A percentile compares a stretch with the other conserved stretches of the same genome.
Evolutionary conservation across 768 basidiomycete species (phyloP).

Genomic region (Clathrus columnatus): DNA sequence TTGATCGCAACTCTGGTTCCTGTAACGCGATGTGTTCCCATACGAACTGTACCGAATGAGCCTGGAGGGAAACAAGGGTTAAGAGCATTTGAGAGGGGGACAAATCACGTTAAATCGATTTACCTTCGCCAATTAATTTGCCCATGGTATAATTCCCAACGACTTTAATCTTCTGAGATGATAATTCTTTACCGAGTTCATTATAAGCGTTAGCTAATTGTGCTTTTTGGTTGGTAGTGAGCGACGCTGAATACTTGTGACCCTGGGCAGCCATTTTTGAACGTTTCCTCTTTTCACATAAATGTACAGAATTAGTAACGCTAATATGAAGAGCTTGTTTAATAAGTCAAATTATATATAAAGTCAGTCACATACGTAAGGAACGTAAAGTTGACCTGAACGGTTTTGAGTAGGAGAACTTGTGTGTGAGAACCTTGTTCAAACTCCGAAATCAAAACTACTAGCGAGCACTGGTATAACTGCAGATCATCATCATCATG

Average conservation of each 20-base stretch:
- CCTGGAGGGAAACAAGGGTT: slow-evolving; percentile 36
- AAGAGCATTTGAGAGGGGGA: slow-evolving; percentile 13
- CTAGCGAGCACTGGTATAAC: no score
- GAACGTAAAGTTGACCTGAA: slow-evolving; percentile 9
- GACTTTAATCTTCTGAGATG: slow-evolving; percentile 82
- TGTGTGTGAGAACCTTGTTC: no score
- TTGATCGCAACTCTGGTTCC: slow-evolving; percentile 92
- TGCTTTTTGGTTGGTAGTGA: slow-evolving; percentile 71
- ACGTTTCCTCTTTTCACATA: slow-evolving; percentile 2
- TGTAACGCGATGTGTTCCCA: slow-evolving; percentile 90
- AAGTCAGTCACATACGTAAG: slow-evolving; percentile 3
- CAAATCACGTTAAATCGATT: slow-evolving; percentile 15
- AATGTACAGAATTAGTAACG: slow-evolving; percentile 5
- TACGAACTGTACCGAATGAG: slow-evolving; percentile 89
- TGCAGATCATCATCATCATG: no score
- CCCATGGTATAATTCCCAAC: slow-evolving; percentile 94
- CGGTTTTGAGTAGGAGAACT: neutral
- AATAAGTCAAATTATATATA: neutral
- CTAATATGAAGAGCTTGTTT: neutral
- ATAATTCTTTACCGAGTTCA: slow-evolving; percentile 92
- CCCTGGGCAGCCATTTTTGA: slow-evolving; percentile 29
- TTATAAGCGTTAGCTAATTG: slow-evolving; percentile 94
- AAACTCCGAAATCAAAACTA: no score
- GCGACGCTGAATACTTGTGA: slow-evolving; percentile 54
- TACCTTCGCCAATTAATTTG: slow-evolving; percentile 92